Base-by-base conservation (phyloP, 495 filamentous ascomycete species). In the Trichoderma orchidacearum region DNA sequence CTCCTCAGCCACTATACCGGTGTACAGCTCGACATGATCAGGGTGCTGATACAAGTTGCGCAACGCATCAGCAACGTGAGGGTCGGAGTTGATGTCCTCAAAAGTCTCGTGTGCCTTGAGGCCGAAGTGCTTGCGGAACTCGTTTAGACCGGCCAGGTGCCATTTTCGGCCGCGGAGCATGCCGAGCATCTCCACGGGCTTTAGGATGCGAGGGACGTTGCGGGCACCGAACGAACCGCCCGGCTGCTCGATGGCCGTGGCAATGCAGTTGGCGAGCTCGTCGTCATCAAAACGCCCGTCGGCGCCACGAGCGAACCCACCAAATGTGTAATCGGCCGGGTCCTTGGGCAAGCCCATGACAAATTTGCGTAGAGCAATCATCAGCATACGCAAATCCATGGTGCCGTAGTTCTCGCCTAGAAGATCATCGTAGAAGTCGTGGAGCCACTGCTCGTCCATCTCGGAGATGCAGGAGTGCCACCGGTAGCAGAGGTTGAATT, bases 111-210 rank as follows among this genome's bases (percentile, higher is more conserved):
- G 81, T 0, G 82, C 80, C 58, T 82, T 78, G 17, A 96, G 71
- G 9, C 81, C 83, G 62, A 94, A 92, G 72, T 87, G 88, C 60
- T 82, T 75, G 32, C 90, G 76, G 72, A 96, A 91, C 67, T 96
- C 90, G 66, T 96, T 96, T 54, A 96, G 71, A 3, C 86, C 85
- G 1, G 85, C 85, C 23, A 90, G 63, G 59, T 89, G 88, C 90
- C 90, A 95, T 18, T 80, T 76, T 9, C 90, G 82, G 3, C 85
- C 84, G 60, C 94, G 89, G 60, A 89, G 78, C 56, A 96, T 95
- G 32, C 90, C 89, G 0, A 96, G 76, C 41, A 92, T 85, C 64
- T 96, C 90, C 15, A 95, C 76, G 12, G 81, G 78, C 51, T 80
- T 80, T 73, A 96, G 78, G 38, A 86, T 75, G 12, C 72, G 69